A percentile compares a stretch with the other conserved stretches of the same genome.
phyloP scores from a whole-genome alignment of 1,284 basidiomycete genomes.

The Fomitopsis schrenkii region DNA sequence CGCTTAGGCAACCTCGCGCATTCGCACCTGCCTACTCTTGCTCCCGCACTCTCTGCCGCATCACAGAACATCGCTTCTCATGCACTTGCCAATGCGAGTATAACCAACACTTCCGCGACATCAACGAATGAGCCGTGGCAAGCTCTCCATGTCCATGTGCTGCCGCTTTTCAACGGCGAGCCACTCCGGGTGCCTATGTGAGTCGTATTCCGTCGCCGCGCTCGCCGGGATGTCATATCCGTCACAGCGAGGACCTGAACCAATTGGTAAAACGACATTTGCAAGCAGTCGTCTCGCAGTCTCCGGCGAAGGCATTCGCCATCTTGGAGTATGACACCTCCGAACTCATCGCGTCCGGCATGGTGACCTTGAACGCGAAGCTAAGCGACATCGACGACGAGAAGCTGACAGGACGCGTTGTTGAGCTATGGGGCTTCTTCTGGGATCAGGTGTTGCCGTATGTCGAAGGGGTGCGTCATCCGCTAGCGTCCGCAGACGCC shows the following conservation, averaged over 20 bases:
- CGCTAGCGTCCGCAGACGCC: background rate
- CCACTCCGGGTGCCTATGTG: conserved; percentile 84
- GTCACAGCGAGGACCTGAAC: conserved; percentile 82
- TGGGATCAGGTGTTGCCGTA: conserved; percentile 92
- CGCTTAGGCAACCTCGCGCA: conserved; percentile 58
- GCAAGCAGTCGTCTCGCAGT: conserved; percentile 57
- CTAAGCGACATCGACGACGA: conserved; percentile 71
- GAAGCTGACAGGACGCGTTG: conserved; percentile 70
- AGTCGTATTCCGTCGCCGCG: conserved; percentile 19
- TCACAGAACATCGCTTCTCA: conserved; percentile 34
- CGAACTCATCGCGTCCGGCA: conserved; percentile 83
- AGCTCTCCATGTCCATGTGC: conserved; percentile 77
- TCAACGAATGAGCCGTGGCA: conserved; percentile 67
- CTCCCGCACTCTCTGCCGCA: conserved; percentile 31
- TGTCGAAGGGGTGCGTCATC: conserved; percentile 69
- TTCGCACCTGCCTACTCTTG: conserved; percentile 37
- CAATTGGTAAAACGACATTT: conserved; percentile 76
- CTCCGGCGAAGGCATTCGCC: conserved; percentile 59
- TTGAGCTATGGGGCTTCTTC: conserved; percentile 93
- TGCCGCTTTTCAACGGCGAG: conserved; percentile 91
- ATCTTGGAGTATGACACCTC: conserved; percentile 77
- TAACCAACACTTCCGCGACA: conserved; percentile 32
- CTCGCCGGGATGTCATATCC: background rate
- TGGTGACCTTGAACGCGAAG: conserved; percentile 89
- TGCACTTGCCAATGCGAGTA: conserved; percentile 21